Base-by-base conservation (phyloP, 345 rosid genomes). In the Brassica rapa region DNA sequence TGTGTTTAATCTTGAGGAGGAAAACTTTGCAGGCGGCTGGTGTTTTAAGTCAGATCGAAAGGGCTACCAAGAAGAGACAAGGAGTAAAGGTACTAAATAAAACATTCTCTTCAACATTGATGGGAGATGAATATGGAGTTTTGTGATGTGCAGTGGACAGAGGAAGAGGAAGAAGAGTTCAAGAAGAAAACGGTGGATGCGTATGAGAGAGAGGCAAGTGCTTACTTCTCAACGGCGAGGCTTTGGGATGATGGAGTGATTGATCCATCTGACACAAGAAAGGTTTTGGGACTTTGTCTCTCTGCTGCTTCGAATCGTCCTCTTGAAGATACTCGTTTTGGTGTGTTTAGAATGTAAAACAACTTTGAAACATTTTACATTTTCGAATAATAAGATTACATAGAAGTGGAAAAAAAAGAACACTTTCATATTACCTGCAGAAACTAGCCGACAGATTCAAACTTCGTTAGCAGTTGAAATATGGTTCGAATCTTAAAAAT, bases 161-260 rank as follows among this genome's bases (percentile, higher is more conserved):
- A 85, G 39, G 90, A 89, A 62, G 97, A 91, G 23, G 92, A 88
- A 76, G 93, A 91, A 49, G 74, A 66, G 4, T 88, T 89, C 91
- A 91, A 89, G 85, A 83, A 76, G 49, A 91, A 88, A 70, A 92
- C 93, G 0, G 86, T 86, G 59, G 97, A 90, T 70, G 91, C 93
- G 0, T 92, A 91, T 5, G 94, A 94, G 84, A 86, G 78, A 82
- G 95, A 94, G 83, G 97, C 95, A 11, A 91, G 71, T 80, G 83
- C 89, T 3, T 94, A 87, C 86, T 94, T 85, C 85, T 94, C 95
- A 19, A 88, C 98, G 4, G 93, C 95, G 12, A 85, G 98, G 85
- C 95, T 94, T 6, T 92, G 98, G 98, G 98, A 91, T 57, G 97
- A 94, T 24, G 98, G 98, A 60, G 85, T 94, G 73, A 92, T 94